A percentile compares a stretch with the other conserved stretches of the same genome.
Conservation (phyloP, 2,329 filamentous ascomycete species). For the Fusarium devonianum region DNA sequence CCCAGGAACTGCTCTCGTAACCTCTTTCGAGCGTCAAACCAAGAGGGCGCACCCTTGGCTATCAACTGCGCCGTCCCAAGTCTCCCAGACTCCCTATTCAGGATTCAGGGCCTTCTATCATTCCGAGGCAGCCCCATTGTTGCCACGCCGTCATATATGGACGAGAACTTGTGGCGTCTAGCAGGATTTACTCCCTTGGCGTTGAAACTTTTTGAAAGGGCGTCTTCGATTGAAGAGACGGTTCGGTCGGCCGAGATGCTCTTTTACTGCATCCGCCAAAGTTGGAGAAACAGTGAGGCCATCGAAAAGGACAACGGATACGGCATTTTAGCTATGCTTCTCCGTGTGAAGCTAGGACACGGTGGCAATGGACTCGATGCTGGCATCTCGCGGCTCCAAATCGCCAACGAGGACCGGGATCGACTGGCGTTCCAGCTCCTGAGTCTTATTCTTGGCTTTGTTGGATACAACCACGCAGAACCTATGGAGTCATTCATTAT, state of each 20-base stretch:
- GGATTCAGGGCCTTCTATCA: slow-evolving; percentile 80
- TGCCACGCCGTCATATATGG: slow-evolving; percentile 80
- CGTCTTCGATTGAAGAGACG: slow-evolving; percentile 73
- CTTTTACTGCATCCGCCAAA: slow-evolving; percentile 85
- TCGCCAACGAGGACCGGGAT: slow-evolving; percentile 63
- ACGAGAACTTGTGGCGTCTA: slow-evolving; percentile 91
- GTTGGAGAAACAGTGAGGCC: slow-evolving; percentile 97
- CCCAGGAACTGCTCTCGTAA: slow-evolving; percentile 76
- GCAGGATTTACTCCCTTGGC: slow-evolving; percentile 90
- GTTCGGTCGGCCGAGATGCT: slow-evolving; percentile 82
- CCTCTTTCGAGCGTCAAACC: slow-evolving; percentile 48
- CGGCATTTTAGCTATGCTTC: slow-evolving; percentile 80
- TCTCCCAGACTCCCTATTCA: slow-evolving; percentile 86
- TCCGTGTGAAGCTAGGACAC: slow-evolving; percentile 81
- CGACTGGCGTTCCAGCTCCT: slow-evolving; percentile 70
- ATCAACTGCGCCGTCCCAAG: slow-evolving; percentile 89
- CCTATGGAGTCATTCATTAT: slow-evolving; percentile 91
- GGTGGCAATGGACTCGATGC: slow-evolving; percentile 45
- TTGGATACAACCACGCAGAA: slow-evolving; percentile 83
- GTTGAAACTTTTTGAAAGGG: slow-evolving; percentile 82
- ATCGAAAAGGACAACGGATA: slow-evolving; percentile 98
- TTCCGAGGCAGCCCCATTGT: slow-evolving; percentile 85
- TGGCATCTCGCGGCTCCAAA: slow-evolving; percentile 49
- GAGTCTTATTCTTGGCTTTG: slow-evolving; percentile 80
- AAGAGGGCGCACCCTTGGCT: slow-evolving; percentile 74